Base-by-base conservation (phyloP, 2,329 filamentous ascomycete genomes). In the Aspergillus quadrilineatus region DNA sequence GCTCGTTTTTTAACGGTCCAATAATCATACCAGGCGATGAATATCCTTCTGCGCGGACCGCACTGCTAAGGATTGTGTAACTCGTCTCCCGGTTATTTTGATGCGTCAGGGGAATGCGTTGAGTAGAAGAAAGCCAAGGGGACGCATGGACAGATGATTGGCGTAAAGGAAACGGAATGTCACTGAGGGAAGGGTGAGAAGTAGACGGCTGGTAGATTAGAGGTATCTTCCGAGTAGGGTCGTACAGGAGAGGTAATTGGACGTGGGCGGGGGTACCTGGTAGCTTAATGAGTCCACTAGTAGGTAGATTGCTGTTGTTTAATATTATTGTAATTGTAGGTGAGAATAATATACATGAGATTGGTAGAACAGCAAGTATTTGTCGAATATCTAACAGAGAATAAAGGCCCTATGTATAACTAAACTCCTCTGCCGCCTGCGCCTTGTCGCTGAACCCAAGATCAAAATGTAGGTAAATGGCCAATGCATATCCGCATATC, bases 401-500 rank as follows among this genome's bases (percentile, higher is more conserved):
- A 34, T 26, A 45, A 34, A 47, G 15, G 14, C 28, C 12, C 14
- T 47, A 14, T 12, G 30, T 47, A 17, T 34, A 39, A 50, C 22
- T 22, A 22, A 22, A 22, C 37, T 43, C 36, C 36, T 22, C 8
- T 28, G 36, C 36, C 47, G 34, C 9, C 17, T 43, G 48, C 48
- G 48, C 48, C 48, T 26, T 43, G 15, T 50, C 48, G 48, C 48
- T 43, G 48, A 50, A 50, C 14, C 48, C 28, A 28, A 42, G 10
- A 26, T 48, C 26, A 34, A 32, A 36, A 28, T 8, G n/a, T 17
- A 22, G 45, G 15, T 3, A 34, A 22, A 47, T 47, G 45, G 7
- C 34, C 22, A 47, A 47, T 47, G 29, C 29, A 28, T 39, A 42
- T 34, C 9, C 30, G 28, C 30, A 12, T 37, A 37, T 36, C 42